These are phyloP conservation scores for Colletotrichum sidae DNA, from an alignment of 2,329 filamentous ascomycete species.

Conservation along the genomic window DNA sequence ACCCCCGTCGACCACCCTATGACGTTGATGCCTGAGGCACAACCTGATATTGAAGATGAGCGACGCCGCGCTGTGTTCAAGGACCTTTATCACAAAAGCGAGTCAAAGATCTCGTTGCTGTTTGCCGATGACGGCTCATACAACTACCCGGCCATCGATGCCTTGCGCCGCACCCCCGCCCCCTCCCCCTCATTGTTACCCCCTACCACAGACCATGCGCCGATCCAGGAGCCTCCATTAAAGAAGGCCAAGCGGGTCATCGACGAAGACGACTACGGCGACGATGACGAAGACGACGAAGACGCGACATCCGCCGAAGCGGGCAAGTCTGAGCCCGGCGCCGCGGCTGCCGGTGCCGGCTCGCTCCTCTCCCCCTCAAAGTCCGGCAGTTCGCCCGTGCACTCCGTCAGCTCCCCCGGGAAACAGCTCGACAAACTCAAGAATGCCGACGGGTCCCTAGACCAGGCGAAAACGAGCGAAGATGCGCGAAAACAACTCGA, in stretches of 20 bases:
- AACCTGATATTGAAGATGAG: slow-evolving; percentile 73
- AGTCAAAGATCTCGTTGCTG: slow-evolving; percentile 81
- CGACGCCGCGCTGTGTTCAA: slow-evolving; percentile 79
- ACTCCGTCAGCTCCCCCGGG: slow-evolving; percentile 70
- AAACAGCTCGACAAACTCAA: slow-evolving; percentile 65
- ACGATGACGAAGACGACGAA: slow-evolving; percentile 81
- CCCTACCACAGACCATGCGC: slow-evolving; percentile 68
- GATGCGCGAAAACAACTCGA: slow-evolving; percentile 94
- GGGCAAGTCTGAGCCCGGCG: slow-evolving; percentile 63
- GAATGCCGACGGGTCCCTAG: slow-evolving; percentile 58
- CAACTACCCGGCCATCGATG: slow-evolving; percentile 64
- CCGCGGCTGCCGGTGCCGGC: slow-evolving; percentile 63
- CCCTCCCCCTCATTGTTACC: slow-evolving; percentile 58
- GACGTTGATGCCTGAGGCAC: slow-evolving; percentile 71
- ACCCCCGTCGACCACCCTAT: slow-evolving; percentile 63
- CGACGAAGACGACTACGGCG: slow-evolving; percentile 87
- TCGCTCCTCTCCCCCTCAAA: slow-evolving; percentile 76
- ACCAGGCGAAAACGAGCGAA: slow-evolving; percentile 78
- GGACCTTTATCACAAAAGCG: slow-evolving; percentile 80
- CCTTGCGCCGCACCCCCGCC: slow-evolving; percentile 58
- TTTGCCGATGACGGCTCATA: slow-evolving; percentile 72
- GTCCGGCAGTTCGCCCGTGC: slow-evolving; percentile 75
- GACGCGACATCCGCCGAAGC: slow-evolving; percentile 71
- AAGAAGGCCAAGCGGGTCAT: slow-evolving; percentile 84
- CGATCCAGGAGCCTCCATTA: slow-evolving; percentile 69